Percentiles rank a stretch among this genome's conserved stretches.
Conservation (phyloP, 2,329 filamentous ascomycete genomes). For the Pseudohalonectria lignicola region DNA sequence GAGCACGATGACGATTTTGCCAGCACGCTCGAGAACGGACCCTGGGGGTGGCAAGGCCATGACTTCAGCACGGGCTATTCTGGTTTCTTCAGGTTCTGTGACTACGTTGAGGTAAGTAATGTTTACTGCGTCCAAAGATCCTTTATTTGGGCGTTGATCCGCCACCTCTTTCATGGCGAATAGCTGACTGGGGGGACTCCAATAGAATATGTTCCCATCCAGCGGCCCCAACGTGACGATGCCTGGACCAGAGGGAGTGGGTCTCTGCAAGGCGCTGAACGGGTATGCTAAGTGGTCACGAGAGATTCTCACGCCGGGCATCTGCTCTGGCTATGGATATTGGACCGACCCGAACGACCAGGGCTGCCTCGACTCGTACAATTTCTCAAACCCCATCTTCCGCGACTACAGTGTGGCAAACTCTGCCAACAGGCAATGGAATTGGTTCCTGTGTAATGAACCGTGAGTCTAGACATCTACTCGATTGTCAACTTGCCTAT, state of each 20-base stretch:
- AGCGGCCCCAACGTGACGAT: slow-evolving; percentile 21
- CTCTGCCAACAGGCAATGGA: slow-evolving; percentile 36
- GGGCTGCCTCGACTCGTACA: slow-evolving; percentile 32
- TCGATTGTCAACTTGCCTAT: background rate
- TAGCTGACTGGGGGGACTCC: too few relatives aligned
- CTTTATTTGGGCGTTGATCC: too few relatives aligned
- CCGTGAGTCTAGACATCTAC: slow-evolving; percentile 9
- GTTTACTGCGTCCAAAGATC: too few relatives aligned
- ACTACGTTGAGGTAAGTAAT: slow-evolving; percentile 38
- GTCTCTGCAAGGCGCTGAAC: slow-evolving; percentile 34
- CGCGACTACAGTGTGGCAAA: slow-evolving; percentile 26
- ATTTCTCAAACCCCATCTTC: slow-evolving; percentile 29
- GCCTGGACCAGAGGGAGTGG: slow-evolving; percentile 38
- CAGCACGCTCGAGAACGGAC: slow-evolving; percentile 38
- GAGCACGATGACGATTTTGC: slow-evolving; percentile 34
- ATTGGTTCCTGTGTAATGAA: slow-evolving; percentile 44
- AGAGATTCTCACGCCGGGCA: slow-evolving; percentile 26
- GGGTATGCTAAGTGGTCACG: slow-evolving; percentile 40
- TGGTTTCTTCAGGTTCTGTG: slow-evolving; percentile 40
- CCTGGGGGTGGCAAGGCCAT: slow-evolving; percentile 45
- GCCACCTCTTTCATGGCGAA: too few relatives aligned
- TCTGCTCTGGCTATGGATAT: slow-evolving; percentile 35
- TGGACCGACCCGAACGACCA: slow-evolving; percentile 28
- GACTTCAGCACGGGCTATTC: slow-evolving; percentile 33
- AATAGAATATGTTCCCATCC: too few relatives aligned